phyloP scores from a whole-genome alignment of 305 asterid genomes.

The Fraxinus albicans region DNA sequence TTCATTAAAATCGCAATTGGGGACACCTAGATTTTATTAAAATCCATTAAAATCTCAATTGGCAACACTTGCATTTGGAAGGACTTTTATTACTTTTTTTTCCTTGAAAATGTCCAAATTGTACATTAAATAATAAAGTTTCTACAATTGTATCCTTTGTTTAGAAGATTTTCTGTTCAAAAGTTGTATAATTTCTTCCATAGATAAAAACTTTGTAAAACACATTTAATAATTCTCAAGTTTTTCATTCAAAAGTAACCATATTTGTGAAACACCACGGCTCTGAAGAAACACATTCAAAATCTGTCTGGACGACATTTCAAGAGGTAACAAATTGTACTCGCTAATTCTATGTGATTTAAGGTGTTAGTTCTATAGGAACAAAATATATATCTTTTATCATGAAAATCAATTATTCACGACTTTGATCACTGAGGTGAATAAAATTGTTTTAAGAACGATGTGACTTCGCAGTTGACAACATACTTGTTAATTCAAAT shows the following conservation, averaged over 20 bases:
- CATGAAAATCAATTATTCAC: background rate
- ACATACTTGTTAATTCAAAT: background rate
- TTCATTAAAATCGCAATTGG: too few species aligned
- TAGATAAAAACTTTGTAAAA: background rate
- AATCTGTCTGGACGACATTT: background rate
- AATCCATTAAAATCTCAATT: too few species aligned
- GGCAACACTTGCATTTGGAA: too few species aligned
- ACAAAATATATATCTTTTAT: background rate
- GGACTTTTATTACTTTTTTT: too few species aligned
- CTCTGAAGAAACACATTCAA: background rate
- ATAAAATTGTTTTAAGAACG: too few species aligned
- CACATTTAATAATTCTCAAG: background rate
- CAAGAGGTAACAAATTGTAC: background rate
- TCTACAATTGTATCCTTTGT: background rate
- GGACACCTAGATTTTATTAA: too few species aligned
- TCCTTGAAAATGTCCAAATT: too few species aligned
- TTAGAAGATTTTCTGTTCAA: background rate
- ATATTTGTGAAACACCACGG: background rate
- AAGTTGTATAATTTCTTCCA: background rate
- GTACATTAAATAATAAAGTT: background rate
- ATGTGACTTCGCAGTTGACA: background rate
- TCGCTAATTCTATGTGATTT: background rate
- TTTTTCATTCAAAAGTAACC: background rate
- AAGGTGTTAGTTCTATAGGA: background rate
- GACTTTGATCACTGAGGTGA: background rate